Conservation (phyloP, 139 green algal species). For the Picochlorum costavermella region DNA sequence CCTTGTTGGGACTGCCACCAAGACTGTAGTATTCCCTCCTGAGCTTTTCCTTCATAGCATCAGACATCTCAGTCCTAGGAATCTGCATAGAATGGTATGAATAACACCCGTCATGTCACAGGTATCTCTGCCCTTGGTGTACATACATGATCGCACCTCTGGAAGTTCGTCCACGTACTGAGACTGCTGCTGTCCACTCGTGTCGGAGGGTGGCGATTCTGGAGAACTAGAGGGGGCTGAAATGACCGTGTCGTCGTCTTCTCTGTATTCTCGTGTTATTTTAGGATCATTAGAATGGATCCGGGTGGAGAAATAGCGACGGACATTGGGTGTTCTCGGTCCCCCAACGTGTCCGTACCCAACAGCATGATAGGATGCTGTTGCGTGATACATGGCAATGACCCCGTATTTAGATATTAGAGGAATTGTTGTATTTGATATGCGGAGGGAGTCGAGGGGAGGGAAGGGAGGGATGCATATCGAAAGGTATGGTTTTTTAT, state of each 20-base stretch:
- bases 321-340: too few relatives aligned
- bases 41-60: constrained; percentile 25
- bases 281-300: constrained; percentile 6
- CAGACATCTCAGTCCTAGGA: constrained; percentile 11
- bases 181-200: neutral
- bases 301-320: neutral
- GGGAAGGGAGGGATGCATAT: too few relatives aligned
- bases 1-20: constrained; percentile 25
- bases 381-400: too few relatives aligned
- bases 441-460: too few relatives aligned
- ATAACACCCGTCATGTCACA: too few relatives aligned
- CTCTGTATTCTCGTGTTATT: constrained; percentile 12
- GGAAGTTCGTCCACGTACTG: constrained; percentile 21
- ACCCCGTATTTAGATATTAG: too few relatives aligned
- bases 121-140: neutral
- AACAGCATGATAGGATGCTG: too few relatives aligned
- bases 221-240: too few relatives aligned
- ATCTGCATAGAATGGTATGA: constrained; percentile 5
- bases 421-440: too few relatives aligned
- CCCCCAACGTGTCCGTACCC: too few relatives aligned
- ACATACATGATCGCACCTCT: neutral
- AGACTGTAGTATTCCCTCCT: constrained; percentile 17
- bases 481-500: too few relatives aligned
- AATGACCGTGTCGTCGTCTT: constrained; percentile 10
- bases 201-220: neutral